A percentile compares a stretch with the other conserved stretches of the same genome.
Evolutionary conservation across 176 grass and related monocot genomes (phyloP).

Genomic region (Oryza australiensis): DNA sequence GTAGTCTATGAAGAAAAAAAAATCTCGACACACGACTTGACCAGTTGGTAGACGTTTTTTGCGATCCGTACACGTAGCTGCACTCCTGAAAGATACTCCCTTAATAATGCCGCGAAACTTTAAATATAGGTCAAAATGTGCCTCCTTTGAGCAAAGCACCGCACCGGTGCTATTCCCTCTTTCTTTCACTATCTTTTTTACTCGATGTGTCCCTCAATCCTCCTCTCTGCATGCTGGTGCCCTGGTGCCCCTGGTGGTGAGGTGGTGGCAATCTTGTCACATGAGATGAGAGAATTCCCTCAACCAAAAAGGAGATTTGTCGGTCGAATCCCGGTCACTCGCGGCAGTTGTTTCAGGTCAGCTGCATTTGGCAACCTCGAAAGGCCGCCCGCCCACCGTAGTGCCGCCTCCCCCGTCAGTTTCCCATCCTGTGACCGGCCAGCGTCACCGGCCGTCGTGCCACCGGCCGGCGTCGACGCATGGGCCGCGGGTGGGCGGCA

Average conservation of each 20-base stretch:
- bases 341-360: not conserved
- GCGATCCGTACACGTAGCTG: not conserved
- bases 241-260: not conserved
- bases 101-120: conserved; percentile 8
- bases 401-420: not conserved
- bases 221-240: not conserved
- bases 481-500: no score
- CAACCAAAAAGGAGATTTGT: conserved; percentile 13
- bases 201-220: conserved; percentile 19
- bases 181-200: not conserved
- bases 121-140: conserved; percentile 15
- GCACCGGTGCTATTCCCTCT: conserved; percentile 22
- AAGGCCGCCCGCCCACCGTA: not conserved
- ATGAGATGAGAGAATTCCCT: conserved; percentile 18
- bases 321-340: conserved; percentile 28
- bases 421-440: not conserved
- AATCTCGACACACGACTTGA: not conserved
- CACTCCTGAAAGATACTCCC: not conserved
- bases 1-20: not conserved
- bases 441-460: not conserved
- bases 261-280: conserved; percentile 40
- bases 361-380: conserved; percentile 28
- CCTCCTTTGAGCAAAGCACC: conserved; percentile 29
- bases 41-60: not conserved
- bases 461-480: not conserved